Evolutionary conservation across 257 asterid species (phyloP), one percentile per base, ranked within the genome.

Genomic region (Solanum appendiculatum): DNA sequence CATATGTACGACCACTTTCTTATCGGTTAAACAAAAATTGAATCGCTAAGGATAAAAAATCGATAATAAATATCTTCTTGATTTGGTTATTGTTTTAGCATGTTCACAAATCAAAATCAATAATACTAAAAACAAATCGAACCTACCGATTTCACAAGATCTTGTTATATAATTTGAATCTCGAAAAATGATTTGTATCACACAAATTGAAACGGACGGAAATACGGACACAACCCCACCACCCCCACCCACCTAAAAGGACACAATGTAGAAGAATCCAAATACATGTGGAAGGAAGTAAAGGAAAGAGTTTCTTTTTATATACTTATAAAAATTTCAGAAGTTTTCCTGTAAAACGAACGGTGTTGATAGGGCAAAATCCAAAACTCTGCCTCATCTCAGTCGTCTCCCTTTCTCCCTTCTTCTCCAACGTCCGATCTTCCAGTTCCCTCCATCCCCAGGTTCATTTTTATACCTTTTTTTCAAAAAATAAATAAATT

Each of bases 281-380:
- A 60, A 60, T 66, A 66, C 73, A 66, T 27, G 73, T 27, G 73
- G 73, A 66, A 66, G 33, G 36, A 27, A 63, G 70, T n/a, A 63
- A 66, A 27, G 36, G 33, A 66, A 27, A 2, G 9, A 2, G 18
- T 27, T 27, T 27, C 20, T 27, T 66, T 66, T n/a, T 63, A 63
- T n/a, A 63, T 63, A 25, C 33, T 63, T n/a, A n/a, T 63, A 63
- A 63, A 63, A 63, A 11, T 1, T 60, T n/a, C 15, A n/a, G 29
- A 2, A 14, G 23, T 60, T 44, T 23, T 10, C 3, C n/a, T 23
- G 69, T 23, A 60, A 60, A 92, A 93, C 92, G 91, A 92, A 95
- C 97, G 98, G 98, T 92, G 94, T 70, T 77, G 97, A 95, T 95
- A 93, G 89, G 83, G 83, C 89, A 94, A 86, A 87, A 87, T 54